These are phyloP conservation scores for Galerina sulciceps DNA, from an alignment of 768 basidiomycete species.

Conservation along the genomic window DNA sequence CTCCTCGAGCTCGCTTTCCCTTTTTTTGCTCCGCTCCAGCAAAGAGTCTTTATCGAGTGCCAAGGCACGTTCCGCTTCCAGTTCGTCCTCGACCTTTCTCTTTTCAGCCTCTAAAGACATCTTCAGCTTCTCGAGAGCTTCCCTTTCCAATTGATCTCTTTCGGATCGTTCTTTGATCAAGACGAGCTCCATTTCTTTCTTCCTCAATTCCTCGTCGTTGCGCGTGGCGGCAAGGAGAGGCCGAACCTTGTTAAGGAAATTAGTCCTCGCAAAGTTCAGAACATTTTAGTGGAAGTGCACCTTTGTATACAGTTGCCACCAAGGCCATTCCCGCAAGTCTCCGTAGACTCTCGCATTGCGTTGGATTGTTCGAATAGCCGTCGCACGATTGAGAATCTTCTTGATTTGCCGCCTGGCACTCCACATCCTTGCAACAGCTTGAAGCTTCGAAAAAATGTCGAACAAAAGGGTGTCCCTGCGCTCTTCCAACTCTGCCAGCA, in stretches of 20 bases:
- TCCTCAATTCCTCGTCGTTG: slow-evolving; percentile 88
- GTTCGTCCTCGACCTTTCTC: slow-evolving; percentile 75
- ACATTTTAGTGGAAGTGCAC: slow-evolving; percentile 36
- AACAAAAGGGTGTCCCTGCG: slow-evolving; percentile 85
- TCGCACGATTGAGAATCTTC: slow-evolving; percentile 92
- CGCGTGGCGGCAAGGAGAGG: slow-evolving; percentile 92
- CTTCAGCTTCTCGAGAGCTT: slow-evolving; percentile 78
- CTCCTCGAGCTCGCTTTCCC: slow-evolving; percentile 86
- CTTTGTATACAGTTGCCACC: slow-evolving; percentile 99
- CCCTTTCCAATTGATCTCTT: slow-evolving; percentile 81
- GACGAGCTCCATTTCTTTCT: slow-evolving; percentile 83
- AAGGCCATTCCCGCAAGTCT: slow-evolving; percentile 93
- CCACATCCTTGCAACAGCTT: slow-evolving; percentile 86
- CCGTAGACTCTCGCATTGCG: slow-evolving; percentile 92
- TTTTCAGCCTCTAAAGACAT: slow-evolving; percentile 87
- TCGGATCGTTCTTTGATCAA: slow-evolving; percentile 86
- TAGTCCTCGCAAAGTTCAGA: not conserved
- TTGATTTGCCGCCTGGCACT: slow-evolving; percentile 88
- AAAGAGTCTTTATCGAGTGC: slow-evolving; percentile 83
- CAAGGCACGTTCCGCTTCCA: slow-evolving; percentile 82
- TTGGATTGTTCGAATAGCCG: slow-evolving; percentile 91
- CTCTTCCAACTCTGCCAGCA: slow-evolving; percentile 95
- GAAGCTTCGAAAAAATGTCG: slow-evolving; percentile 87
- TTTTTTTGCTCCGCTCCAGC: slow-evolving; percentile 81
- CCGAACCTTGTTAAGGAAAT: slow-evolving; percentile 60